Evolutionary conservation across 2,329 filamentous ascomycete genomes (phyloP), one percentile per base, ranked within the genome.

Genomic region (Coleophoma crateriformis): DNA sequence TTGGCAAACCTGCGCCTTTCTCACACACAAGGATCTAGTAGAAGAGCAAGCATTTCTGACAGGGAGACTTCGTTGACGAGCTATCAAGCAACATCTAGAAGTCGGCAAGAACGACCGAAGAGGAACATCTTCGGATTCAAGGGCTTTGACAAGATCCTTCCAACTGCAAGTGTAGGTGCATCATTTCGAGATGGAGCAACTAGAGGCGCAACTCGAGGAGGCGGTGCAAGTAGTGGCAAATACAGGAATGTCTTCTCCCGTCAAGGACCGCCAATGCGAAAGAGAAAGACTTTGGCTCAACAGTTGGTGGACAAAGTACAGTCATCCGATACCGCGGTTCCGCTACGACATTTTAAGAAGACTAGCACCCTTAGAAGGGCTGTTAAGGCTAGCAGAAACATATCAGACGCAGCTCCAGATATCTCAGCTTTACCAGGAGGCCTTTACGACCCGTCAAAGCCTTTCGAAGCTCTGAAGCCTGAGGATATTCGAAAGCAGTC

Each of bases 361-460:
- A 56, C 65, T 51, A 70, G 66, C 10, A 53, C 66, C 8, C 57
- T 61, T 22, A 70, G 74, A 33, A 62, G 72, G 17, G 67, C 73
- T 2, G 66, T 75, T 50, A 65, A 75, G 33, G 61, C 63, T 38
- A 67, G 64, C 6, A 71, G 74, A 27, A 70, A 73, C 17, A 69
- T 67, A 47, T 71, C 71, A 41, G 77, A 79, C 32, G 52, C 53
- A 19, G 68, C 72, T 2, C 61, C 68, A 2, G 66, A 69, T 48
- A 53, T 68, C 34, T 65, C 66, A 7, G 58, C 55, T 22, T 57
- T 63, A 8, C 46, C 46, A 3, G 58, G 51, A 13, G 57, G 54
- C 0, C 63, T 64, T 1, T 58, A 58, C 20, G 46, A 50, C 32
- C 53, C 54, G 20, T 47, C 48, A 35, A 49, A 61, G 12, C 50